phyloP scores from a whole-genome alignment of 2,329 filamentous ascomycete species.

The Diaporthe batatas region DNA sequence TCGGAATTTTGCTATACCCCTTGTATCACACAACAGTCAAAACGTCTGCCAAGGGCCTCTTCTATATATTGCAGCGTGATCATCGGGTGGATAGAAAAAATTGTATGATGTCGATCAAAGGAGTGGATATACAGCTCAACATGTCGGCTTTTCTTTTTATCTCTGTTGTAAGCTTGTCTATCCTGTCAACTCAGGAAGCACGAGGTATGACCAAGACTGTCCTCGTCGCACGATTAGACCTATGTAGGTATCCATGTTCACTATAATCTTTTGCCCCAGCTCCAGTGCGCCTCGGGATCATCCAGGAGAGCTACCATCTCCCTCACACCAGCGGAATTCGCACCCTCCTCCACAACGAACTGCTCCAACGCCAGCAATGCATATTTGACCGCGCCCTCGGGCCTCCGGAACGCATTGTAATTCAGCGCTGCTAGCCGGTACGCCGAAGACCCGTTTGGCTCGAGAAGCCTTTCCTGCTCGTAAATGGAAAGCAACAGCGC shows the following conservation, averaged over 20 bases:
- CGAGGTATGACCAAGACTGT: background rate
- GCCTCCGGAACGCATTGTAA: constrained; percentile 52
- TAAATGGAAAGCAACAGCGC: constrained; percentile 53
- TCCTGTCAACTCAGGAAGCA: background rate
- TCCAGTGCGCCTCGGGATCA: constrained; percentile 46
- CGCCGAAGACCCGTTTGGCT: constrained; percentile 55
- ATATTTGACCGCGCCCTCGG: constrained; percentile 50
- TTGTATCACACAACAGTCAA: background rate
- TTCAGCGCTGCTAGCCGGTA: constrained; percentile 56
- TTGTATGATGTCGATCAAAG: background rate
- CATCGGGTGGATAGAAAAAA: background rate
- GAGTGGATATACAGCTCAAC: background rate
- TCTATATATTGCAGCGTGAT: background rate
- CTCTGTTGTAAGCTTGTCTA: background rate
- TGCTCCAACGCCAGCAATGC: constrained; percentile 52
- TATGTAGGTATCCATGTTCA: background rate
- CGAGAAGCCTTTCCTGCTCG: constrained; percentile 51
- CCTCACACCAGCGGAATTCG: constrained; percentile 48
- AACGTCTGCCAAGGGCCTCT: background rate
- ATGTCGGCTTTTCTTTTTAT: background rate
- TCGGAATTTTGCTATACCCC: background rate
- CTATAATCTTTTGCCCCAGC: constrained; percentile 18
- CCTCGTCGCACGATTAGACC: too few relatives aligned
- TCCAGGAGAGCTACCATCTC: constrained; percentile 51
- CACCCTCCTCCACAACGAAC: constrained; percentile 54